phyloP scores from a whole-genome alignment of 2,329 filamentous ascomycete genomes.

The Venturia aucupariae region DNA sequence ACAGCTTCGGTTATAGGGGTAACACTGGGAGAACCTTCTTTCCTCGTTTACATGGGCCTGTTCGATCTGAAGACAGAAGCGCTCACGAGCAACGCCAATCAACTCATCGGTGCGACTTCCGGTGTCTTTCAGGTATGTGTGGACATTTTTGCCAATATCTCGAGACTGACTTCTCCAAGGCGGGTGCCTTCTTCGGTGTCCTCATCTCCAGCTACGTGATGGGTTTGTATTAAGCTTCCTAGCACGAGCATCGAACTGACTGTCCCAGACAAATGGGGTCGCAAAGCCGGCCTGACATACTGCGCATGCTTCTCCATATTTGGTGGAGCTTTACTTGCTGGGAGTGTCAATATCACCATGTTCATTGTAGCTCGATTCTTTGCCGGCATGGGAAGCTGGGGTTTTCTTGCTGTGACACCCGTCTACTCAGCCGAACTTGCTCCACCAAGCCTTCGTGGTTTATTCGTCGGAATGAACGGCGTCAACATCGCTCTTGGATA shows the following conservation, averaged over 20 bases:
- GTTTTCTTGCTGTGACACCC: constrained; percentile 22
- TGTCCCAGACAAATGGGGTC: constrained; percentile 13
- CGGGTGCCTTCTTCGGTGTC: constrained; percentile 19
- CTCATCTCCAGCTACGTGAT: constrained; percentile 18
- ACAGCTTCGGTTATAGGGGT: constrained; percentile 19
- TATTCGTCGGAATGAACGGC: constrained; percentile 22
- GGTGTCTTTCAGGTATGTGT: constrained; percentile 20
- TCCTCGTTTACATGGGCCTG: constrained; percentile 19
- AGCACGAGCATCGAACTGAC: not conserved
- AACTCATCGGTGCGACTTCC: constrained; percentile 20
- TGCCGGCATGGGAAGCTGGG: constrained; percentile 19
- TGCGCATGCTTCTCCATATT: constrained; percentile 19
- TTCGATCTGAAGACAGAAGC: constrained; percentile 18
- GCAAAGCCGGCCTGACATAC: constrained; percentile 20
- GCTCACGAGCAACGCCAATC: constrained; percentile 16
- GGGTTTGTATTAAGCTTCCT: constrained; percentile 11
- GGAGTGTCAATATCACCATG: constrained; percentile 18
- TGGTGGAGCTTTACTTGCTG: constrained; percentile 19
- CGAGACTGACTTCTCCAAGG: constrained; percentile 9
- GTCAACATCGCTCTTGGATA: constrained; percentile 21
- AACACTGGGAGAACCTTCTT: constrained; percentile 20
- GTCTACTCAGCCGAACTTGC: constrained; percentile 21
- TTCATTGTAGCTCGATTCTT: constrained; percentile 17
- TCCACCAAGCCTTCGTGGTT: constrained; percentile 20
- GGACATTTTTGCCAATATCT: not conserved